Conservation (phyloP, 352 stramenopile species). For the Phytophthora foliorum region DNA sequence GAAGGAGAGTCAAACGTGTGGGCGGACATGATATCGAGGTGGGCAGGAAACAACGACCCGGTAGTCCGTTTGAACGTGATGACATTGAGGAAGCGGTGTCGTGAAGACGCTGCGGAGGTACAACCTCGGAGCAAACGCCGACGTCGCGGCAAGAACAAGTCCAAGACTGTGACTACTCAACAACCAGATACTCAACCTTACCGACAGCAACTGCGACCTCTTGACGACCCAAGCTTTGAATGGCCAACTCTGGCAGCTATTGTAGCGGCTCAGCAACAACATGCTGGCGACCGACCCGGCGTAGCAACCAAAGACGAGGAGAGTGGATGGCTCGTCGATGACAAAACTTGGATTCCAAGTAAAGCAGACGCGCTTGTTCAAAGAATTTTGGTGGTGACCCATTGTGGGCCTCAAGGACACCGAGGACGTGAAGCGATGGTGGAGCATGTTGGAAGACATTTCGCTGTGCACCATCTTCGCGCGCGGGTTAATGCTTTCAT, state of each 20-base stretch:
- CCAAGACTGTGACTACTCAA: neutral
- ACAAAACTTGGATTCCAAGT: slow-evolving; percentile 13
- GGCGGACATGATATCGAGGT: slow-evolving; percentile 16
- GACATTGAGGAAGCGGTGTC: neutral
- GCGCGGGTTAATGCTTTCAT: slow-evolving; percentile 17
- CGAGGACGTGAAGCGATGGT: slow-evolving; percentile 1
- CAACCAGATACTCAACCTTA: too few relatives aligned
- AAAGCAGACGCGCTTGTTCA: slow-evolving; percentile 5
- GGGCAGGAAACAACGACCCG: slow-evolving; percentile 9
- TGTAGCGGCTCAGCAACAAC: neutral
- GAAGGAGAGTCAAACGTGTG: slow-evolving; percentile 11
- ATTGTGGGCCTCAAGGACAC: slow-evolving; percentile 17
- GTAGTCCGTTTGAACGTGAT: neutral
- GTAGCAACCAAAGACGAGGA: neutral
- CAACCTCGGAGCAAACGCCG: neutral
- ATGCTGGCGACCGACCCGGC: neutral
- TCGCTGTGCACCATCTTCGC: neutral
- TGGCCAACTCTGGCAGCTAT: slow-evolving; percentile 1
- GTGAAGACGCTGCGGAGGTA: neutral
- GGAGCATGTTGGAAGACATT: neutral
- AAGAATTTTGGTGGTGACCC: slow-evolving; percentile 2
- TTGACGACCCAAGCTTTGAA: slow-evolving; percentile 9
- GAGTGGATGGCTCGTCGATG: slow-evolving; percentile 4
- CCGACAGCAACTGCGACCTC: neutral
- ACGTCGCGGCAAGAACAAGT: neutral